Conservation (phyloP, 202 grass and related monocot genomes). For the Zizania palustris region DNA sequence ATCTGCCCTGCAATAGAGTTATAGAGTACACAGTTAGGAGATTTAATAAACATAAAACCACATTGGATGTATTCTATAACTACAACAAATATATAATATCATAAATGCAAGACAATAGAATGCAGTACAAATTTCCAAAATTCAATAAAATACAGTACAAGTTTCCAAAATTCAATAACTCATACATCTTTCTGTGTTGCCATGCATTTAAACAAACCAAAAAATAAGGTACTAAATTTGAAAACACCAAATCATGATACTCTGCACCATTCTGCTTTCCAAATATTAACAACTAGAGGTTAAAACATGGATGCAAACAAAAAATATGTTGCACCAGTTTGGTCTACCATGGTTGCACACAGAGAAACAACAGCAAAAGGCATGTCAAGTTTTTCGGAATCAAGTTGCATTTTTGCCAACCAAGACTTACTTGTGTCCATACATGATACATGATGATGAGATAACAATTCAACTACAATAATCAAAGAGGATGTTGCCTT, state of each 20-base stretch:
- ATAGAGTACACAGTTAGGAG: slow-evolving; percentile 25
- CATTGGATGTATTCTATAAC: slow-evolving; percentile 8
- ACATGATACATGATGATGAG: background rate
- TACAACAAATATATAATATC: background rate
- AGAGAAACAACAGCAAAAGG: background rate
- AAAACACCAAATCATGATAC: background rate
- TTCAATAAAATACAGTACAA: background rate
- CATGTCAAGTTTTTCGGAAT: background rate
- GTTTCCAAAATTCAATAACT: background rate
- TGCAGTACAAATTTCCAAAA: background rate
- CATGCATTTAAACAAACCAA: slow-evolving; percentile 20
- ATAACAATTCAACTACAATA: slow-evolving; percentile 5
- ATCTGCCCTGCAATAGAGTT: slow-evolving; percentile 66
- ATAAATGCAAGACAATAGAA: background rate
- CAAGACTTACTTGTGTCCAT: background rate
- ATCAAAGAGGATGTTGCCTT: background rate
- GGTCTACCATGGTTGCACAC: background rate
- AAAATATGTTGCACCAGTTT: background rate
- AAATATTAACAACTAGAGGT: background rate
- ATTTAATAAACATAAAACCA: slow-evolving; percentile 12
- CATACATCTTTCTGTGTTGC: background rate
- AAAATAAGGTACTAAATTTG: slow-evolving; percentile 23
- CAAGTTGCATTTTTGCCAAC: slow-evolving; percentile 1
- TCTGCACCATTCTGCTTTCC: background rate
- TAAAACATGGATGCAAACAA: background rate